Conservation (phyloP, 2,329 filamentous ascomycete genomes). For the Kalaharituber pfeilii region DNA sequence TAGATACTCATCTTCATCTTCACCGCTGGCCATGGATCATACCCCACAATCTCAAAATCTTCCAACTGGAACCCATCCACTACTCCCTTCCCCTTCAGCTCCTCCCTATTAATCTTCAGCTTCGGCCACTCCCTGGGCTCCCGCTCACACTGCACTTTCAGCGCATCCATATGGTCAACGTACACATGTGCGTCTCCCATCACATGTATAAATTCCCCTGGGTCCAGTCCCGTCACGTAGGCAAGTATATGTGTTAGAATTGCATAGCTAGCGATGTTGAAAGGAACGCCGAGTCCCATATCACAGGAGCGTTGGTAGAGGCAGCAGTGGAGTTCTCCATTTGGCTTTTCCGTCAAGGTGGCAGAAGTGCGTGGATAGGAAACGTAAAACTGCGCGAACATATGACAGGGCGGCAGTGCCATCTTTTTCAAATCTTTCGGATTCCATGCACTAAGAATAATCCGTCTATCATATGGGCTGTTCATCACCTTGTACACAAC, state of each 20-base stretch:
- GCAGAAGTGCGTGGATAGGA: no score
- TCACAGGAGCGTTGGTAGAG: slow-evolving; percentile 90
- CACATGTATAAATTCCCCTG: slow-evolving; percentile 77
- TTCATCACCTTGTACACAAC: slow-evolving; percentile 72
- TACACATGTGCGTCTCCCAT: slow-evolving; percentile 99
- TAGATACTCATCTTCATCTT: slow-evolving; percentile 97
- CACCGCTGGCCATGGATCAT: slow-evolving; percentile 79
- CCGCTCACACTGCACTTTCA: slow-evolving; percentile 61
- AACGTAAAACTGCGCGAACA: slow-evolving; percentile 95
- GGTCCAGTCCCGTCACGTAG: slow-evolving; percentile 64
- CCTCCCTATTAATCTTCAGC: slow-evolving; percentile 51
- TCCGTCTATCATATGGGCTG: slow-evolving; percentile 73
- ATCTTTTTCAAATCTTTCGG: slow-evolving; percentile 68
- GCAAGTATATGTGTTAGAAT: slow-evolving; percentile 91
- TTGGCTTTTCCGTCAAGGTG: no score
- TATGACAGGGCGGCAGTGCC: slow-evolving; percentile 87
- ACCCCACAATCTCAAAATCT: slow-evolving; percentile 74
- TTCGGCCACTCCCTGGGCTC: slow-evolving; percentile 69
- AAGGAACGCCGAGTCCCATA: slow-evolving; percentile 92
- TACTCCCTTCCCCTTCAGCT: slow-evolving; percentile 37
- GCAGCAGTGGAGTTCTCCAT: slow-evolving; percentile 69
- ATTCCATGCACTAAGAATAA: slow-evolving; percentile 91
- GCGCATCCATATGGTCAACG: slow-evolving; percentile 73
- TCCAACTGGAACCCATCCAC: slow-evolving; percentile 84
- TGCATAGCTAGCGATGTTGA: slow-evolving; percentile 93